A percentile compares a stretch with the other conserved stretches of the same genome.
Evolutionary conservation across 2,329 filamentous ascomycete genomes (phyloP).

Genomic region (Rugonectria rugulosa): DNA sequence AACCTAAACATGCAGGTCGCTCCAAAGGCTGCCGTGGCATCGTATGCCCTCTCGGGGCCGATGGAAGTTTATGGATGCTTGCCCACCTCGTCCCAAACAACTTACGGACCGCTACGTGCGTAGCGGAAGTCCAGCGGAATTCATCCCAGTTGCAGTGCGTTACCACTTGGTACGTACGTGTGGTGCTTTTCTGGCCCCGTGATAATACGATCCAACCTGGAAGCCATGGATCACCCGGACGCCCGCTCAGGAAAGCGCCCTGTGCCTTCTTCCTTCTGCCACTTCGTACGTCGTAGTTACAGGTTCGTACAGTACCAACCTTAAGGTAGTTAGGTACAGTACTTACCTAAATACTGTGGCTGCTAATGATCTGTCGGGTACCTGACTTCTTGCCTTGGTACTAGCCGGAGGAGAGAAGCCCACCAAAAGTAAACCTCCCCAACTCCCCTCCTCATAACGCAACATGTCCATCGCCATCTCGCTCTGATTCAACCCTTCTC

Average conservation of each 20-base stretch:
- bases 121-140: neutral
- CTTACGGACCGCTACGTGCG: too few relatives aligned
- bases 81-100: constrained; percentile 2
- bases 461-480: neutral
- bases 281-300: too few relatives aligned
- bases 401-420: neutral
- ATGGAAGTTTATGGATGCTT: neutral
- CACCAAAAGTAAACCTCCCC: neutral
- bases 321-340: too few relatives aligned
- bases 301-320: too few relatives aligned
- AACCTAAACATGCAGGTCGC: neutral
- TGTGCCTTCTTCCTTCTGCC: constrained; percentile 11
- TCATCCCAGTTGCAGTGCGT: neutral
- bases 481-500: too few relatives aligned
- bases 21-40: neutral
- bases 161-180: neutral
- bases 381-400: neutral
- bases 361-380: too few relatives aligned
- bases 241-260: constrained; percentile 11
- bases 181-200: constrained; percentile 3
- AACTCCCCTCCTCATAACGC: neutral
- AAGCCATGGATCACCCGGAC: constrained; percentile 17
- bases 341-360: too few relatives aligned
- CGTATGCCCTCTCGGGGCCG: neutral
- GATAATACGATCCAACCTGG: constrained; percentile 16